Percentiles rank a stretch among this genome's conserved stretches.
phyloP scores from a whole-genome alignment of 257 asterid genomes.

The Solanum sparsipilum region DNA sequence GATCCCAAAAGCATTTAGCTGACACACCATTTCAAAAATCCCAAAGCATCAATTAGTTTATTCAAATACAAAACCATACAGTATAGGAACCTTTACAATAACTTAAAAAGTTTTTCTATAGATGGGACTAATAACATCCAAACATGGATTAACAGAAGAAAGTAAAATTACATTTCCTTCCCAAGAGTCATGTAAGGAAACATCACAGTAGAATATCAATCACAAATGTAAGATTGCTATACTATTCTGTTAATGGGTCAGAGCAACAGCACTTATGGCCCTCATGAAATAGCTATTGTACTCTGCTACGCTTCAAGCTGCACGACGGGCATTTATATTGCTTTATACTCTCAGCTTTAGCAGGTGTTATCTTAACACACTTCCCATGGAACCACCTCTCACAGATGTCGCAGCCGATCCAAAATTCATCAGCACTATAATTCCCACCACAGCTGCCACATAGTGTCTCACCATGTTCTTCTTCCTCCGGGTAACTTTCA shows the following conservation, averaged over 20 bases:
- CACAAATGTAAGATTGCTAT: constrained; percentile 30
- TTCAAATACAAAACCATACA: neutral
- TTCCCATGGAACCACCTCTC: constrained; percentile 89
- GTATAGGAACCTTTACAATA: neutral
- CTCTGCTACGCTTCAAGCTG: constrained; percentile 57
- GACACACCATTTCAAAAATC: neutral
- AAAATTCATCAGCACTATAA: constrained; percentile 77
- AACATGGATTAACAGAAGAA: constrained; percentile 1
- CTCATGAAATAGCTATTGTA: constrained; percentile 20
- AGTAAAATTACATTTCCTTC: constrained; percentile 7
- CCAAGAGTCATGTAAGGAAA: constrained; percentile 14
- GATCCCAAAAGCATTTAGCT: neutral
- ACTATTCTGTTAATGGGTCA: constrained; percentile 37
- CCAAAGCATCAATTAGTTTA: neutral
- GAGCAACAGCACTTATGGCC: constrained; percentile 14
- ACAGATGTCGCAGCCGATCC: constrained; percentile 91
- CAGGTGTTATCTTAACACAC: constrained; percentile 89
- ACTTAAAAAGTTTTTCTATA: neutral
- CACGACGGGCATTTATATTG: constrained; percentile 93
- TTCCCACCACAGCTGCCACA: constrained; percentile 89
- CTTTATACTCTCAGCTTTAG: constrained; percentile 84
- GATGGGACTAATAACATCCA: neutral
- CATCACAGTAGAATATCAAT: constrained; percentile 14
- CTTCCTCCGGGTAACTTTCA: constrained; percentile 55
- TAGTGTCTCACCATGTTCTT: constrained; percentile 81